These are phyloP conservation scores for Botrytis fragariae DNA, from an alignment of 2,329 filamentous ascomycete species.

Conservation along the genomic window DNA sequence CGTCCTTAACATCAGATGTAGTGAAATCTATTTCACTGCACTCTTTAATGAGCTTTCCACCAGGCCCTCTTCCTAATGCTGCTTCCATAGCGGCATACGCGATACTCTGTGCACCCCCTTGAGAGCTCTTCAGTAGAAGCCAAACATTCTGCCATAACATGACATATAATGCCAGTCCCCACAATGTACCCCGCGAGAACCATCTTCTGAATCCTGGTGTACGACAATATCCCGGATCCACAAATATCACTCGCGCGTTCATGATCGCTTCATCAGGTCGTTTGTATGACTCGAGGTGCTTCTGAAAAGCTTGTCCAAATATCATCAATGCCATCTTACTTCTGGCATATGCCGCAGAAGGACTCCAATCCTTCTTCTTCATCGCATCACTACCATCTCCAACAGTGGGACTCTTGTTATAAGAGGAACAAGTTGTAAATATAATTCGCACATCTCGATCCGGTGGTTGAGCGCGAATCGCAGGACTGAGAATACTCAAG, in stretches of 20 bases:
- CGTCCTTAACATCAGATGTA: slow-evolving; percentile 72
- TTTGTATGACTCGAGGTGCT: slow-evolving; percentile 81
- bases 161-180: slow-evolving; percentile 75
- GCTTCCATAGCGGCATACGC: slow-evolving; percentile 83
- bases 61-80: slow-evolving; percentile 59
- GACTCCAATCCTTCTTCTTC: slow-evolving; percentile 52
- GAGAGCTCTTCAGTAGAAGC: slow-evolving; percentile 81
- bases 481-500: slow-evolving; percentile 84
- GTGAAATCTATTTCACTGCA: slow-evolving; percentile 74
- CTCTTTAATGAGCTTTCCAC: slow-evolving; percentile 81
- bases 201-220: slow-evolving; percentile 87
- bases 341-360: slow-evolving; percentile 58
- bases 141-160: slow-evolving; percentile 78
- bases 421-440: slow-evolving; percentile 82
- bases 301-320: slow-evolving; percentile 88
- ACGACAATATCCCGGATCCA: slow-evolving; percentile 80
- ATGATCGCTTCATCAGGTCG: slow-evolving; percentile 79
- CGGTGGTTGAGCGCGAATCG: slow-evolving; percentile 84
- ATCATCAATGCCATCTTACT: slow-evolving; percentile 79
- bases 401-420: slow-evolving; percentile 73
- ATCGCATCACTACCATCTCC: slow-evolving; percentile 48
- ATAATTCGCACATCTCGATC: slow-evolving; percentile 91
- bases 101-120: slow-evolving; percentile 82
- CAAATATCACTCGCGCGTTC: slow-evolving; percentile 79
- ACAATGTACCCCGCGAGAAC: slow-evolving; percentile 79